Conservation (phyloP, 495 filamentous ascomycete genomes). For the Acidiella bohemica region DNA sequence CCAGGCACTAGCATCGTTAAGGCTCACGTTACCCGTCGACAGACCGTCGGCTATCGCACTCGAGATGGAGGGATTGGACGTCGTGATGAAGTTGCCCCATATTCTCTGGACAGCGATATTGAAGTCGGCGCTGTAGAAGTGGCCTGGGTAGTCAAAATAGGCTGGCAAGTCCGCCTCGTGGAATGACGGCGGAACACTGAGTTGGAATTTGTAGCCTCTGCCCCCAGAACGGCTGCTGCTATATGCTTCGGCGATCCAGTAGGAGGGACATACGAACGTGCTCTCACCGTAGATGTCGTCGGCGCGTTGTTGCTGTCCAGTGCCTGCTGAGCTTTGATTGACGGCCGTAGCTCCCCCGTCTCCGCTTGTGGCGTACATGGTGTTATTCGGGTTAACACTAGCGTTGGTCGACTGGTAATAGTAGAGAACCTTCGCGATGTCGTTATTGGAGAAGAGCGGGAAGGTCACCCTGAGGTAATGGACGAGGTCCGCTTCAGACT, state of each 20-base stretch:
- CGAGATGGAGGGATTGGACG: constrained; percentile 38
- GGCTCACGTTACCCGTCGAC: neutral
- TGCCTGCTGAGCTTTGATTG: constrained; percentile 37
- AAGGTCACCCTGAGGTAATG: constrained; percentile 35
- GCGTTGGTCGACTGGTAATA: constrained; percentile 34
- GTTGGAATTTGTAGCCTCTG: constrained; percentile 45
- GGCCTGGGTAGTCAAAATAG: constrained; percentile 35
- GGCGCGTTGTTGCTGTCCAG: constrained; percentile 37
- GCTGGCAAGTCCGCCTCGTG: constrained; percentile 39
- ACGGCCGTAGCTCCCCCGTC: constrained; percentile 35
- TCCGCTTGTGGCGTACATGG: constrained; percentile 34
- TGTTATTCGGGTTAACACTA: constrained; percentile 12
- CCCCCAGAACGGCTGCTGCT: constrained; percentile 17
- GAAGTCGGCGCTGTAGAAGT: constrained; percentile 24
- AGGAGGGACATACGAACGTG: constrained; percentile 40
- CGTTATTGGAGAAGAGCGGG: constrained; percentile 35
- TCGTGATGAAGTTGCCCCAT: constrained; percentile 43
- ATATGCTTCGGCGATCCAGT: constrained; percentile 52
- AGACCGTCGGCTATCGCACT: constrained; percentile 28
- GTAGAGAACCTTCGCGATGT: constrained; percentile 30
- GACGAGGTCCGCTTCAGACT: constrained; percentile 26
- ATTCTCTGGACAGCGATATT: constrained; percentile 27
- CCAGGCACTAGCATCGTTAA: constrained; percentile 17
- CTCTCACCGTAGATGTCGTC: constrained; percentile 42
- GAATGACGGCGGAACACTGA: constrained; percentile 41